Percentiles rank a stretch among this genome's conserved stretches.
phyloP scores from a whole-genome alignment of 257 asterid genomes.

The Jaltomata sinuosa region DNA sequence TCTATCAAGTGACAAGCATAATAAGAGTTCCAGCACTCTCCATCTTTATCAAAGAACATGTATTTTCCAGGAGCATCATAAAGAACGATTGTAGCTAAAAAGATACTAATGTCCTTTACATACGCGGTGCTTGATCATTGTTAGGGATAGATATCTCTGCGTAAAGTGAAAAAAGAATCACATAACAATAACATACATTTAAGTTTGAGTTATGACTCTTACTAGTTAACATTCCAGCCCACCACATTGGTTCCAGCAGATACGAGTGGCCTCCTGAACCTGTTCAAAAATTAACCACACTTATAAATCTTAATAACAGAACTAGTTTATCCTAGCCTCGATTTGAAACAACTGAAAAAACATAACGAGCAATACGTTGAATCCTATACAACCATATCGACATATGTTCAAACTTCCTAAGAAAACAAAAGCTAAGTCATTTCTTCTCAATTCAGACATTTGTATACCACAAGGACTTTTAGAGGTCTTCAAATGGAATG shows the following conservation, averaged over 20 bases:
- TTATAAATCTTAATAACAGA: neutral
- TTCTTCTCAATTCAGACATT: neutral
- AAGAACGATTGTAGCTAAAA: too few species aligned
- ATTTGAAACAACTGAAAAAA: neutral
- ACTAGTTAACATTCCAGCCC: constrained; percentile 91
- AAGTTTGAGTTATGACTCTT: constrained; percentile 16
- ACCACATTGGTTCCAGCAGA: constrained; percentile 85
- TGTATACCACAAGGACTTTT: too few species aligned
- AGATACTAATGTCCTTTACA: neutral
- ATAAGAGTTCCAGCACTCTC: neutral
- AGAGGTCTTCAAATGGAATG: neutral
- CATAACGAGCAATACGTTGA: neutral
- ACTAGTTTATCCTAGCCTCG: neutral
- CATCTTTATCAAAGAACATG: neutral
- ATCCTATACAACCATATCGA: neutral
- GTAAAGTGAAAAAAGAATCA: neutral
- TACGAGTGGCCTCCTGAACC: constrained; percentile 86
- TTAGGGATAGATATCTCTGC: neutral
- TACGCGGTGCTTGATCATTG: neutral
- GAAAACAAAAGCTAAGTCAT: neutral
- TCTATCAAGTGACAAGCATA: neutral
- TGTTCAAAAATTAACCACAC: constrained; percentile 2
- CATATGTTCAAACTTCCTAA: neutral
- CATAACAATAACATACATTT: neutral
- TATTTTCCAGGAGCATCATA: neutral